Percentiles rank a stretch among this genome's conserved stretches.
Evolutionary conservation across 345 rosid species (phyloP).

Genomic region (Citrus australasica): DNA sequence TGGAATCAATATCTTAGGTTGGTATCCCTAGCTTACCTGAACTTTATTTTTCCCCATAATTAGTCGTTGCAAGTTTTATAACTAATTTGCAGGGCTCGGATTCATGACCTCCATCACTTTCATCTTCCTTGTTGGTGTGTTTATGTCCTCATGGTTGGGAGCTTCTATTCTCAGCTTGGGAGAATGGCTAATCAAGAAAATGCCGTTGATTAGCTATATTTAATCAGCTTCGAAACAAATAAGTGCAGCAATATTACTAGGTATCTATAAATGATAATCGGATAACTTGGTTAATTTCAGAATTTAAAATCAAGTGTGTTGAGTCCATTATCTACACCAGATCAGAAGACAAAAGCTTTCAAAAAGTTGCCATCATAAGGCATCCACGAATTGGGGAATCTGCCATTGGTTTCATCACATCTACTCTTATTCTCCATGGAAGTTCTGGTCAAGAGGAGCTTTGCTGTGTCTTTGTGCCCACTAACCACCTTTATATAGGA

Average conservation of each 20-base stretch:
- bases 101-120: conserved; percentile 74
- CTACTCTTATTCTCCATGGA: conserved; percentile 54
- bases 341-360: conserved; percentile 69
- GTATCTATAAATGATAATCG: conserved; percentile 17
- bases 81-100: conserved; percentile 51
- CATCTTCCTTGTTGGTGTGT: conserved; percentile 64
- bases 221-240: conserved; percentile 81
- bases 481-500: conserved; percentile 71
- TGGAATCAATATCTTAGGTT: conserved; percentile 68
- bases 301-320: not conserved
- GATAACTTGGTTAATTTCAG: not conserved
- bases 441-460: conserved; percentile 61
- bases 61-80: not conserved
- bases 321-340: conserved; percentile 26
- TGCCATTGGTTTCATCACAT: conserved; percentile 68
- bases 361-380: conserved; percentile 71
- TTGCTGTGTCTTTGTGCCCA: conserved; percentile 60
- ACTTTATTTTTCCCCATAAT: not conserved
- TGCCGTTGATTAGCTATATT: conserved; percentile 68
- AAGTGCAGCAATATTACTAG: conserved; percentile 75
- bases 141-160: conserved; percentile 79
- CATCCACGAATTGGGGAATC: conserved; percentile 69
- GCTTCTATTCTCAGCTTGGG: conserved; percentile 70
- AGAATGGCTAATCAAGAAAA: conserved; percentile 77
- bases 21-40: conserved; percentile 1